phyloP scores from a whole-genome alignment of 495 filamentous ascomycete species.

The Lentithecium fluviatile region DNA sequence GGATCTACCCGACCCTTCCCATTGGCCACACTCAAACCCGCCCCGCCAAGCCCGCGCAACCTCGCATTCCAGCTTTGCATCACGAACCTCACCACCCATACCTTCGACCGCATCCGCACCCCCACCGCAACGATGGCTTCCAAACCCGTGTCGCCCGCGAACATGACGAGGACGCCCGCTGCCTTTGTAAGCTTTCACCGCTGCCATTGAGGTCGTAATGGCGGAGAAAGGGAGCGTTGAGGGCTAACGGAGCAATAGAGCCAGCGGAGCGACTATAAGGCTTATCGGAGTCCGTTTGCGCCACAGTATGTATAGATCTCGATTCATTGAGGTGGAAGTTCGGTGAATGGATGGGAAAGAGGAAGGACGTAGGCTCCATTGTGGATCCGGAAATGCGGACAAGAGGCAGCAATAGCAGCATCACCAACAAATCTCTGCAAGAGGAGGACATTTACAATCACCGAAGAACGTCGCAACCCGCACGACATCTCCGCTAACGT shows the following conservation, averaged over 20 bases:
- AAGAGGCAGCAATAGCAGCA: neutral
- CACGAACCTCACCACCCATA: neutral
- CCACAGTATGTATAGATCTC: too few relatives aligned
- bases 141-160: neutral
- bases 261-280: neutral
- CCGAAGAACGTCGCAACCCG: neutral
- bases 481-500: neutral
- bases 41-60: neutral
- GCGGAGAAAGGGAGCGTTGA: neutral
- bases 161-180: slow-evolving; percentile 15
- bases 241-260: neutral
- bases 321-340: too few relatives aligned
- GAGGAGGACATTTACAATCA: neutral
- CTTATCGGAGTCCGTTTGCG: too few relatives aligned
- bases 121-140: slow-evolving; percentile 16
- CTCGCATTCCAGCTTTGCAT: neutral
- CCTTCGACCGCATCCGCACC: neutral
- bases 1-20: slow-evolving; percentile 1
- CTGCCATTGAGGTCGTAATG: neutral
- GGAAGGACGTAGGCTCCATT: too few relatives aligned
- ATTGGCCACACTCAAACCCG: slow-evolving; percentile 17
- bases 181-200: slow-evolving; percentile 7
- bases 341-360: too few relatives aligned
- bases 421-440: neutral
- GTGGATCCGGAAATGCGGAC: too few relatives aligned